Conservation (phyloP, 441 rosid species). For the Mallotus repandus region DNA sequence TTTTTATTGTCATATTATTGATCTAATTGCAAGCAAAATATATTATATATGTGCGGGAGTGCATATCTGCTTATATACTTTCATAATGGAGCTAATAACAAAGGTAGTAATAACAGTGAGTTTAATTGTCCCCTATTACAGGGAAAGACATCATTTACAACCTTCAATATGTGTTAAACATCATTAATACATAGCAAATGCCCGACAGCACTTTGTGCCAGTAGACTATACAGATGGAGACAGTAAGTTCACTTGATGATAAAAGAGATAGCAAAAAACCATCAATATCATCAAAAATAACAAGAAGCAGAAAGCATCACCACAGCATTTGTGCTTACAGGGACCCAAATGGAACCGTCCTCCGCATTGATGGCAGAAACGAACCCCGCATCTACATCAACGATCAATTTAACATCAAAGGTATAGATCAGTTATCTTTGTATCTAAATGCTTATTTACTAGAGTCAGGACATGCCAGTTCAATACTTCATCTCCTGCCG, state of each 20-base stretch:
- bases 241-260: conserved; percentile 7
- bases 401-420: not conserved
- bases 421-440: not conserved
- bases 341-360: conserved; percentile 23
- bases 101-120: not conserved
- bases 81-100: not conserved
- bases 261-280: conserved; percentile 10
- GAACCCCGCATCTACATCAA: conserved; percentile 30
- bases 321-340: conserved; percentile 18
- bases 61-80: not conserved
- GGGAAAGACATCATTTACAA: conserved; percentile 5
- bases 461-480: not conserved
- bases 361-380: conserved; percentile 33
- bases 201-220: not conserved
- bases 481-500: not conserved
- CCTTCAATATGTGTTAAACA: not conserved
- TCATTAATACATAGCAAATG: not conserved
- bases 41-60: too few species aligned
- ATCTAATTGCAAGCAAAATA: too few species aligned
- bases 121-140: not conserved
- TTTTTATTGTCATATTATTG: too few species aligned
- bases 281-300: conserved; percentile 10
- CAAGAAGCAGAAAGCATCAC: conserved; percentile 9
- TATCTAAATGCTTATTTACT: not conserved
- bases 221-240: not conserved